phyloP scores from a whole-genome alignment of 2,329 filamentous ascomycete species.

The Pleomassaria siparia region DNA sequence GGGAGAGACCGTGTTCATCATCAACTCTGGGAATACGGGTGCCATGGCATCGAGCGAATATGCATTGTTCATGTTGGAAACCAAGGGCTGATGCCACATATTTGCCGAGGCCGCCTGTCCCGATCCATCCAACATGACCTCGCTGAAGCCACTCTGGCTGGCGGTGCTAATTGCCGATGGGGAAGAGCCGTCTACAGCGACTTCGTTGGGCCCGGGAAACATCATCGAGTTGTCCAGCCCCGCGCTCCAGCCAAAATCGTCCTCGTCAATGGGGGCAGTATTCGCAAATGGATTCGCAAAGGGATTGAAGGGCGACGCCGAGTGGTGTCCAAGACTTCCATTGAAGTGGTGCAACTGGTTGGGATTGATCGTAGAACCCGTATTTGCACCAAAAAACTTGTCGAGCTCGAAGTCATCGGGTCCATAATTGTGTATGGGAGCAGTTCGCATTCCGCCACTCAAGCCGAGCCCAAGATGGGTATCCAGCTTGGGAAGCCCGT shows the following conservation, averaged over 20 bases:
- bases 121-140: slow-evolving; percentile 82
- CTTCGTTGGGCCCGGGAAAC: slow-evolving; percentile 64
- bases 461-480: slow-evolving; percentile 73
- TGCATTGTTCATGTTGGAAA: slow-evolving; percentile 67
- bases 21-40: slow-evolving; percentile 73
- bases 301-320: slow-evolving; percentile 50
- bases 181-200: slow-evolving; percentile 87
- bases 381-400: slow-evolving; percentile 63
- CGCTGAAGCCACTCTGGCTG: slow-evolving; percentile 88
- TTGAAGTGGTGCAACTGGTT: slow-evolving; percentile 83
- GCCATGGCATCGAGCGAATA: slow-evolving; percentile 76
- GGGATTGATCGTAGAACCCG: slow-evolving; percentile 62
- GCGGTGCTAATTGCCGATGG: slow-evolving; percentile 94
- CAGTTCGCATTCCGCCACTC: slow-evolving; percentile 72
- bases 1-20: slow-evolving; percentile 69
- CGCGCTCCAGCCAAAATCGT: slow-evolving; percentile 85
- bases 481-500: slow-evolving; percentile 79
- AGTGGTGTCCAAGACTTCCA: slow-evolving; percentile 68
- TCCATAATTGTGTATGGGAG: slow-evolving; percentile 61
- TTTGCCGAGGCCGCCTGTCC: slow-evolving; percentile 41
- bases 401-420: slow-evolving; percentile 69
- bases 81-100: slow-evolving; percentile 52
- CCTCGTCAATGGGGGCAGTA: slow-evolving; percentile 64
- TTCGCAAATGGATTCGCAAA: slow-evolving; percentile 56
- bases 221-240: slow-evolving; percentile 72